phyloP scores from a whole-genome alignment of 331 rosid species.

The Rosa hybrid region DNA sequence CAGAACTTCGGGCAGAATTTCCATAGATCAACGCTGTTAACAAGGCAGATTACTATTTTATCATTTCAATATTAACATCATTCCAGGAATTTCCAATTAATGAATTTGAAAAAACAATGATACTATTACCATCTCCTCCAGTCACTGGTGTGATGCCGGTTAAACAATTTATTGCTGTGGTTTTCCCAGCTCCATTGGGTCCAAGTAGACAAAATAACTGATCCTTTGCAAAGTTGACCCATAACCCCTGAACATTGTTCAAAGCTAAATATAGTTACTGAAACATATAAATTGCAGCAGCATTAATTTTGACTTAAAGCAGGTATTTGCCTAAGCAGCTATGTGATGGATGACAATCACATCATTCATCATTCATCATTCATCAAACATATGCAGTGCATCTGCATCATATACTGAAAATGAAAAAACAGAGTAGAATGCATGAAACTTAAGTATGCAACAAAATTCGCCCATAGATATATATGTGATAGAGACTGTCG shows the following conservation, averaged over 20 bases:
- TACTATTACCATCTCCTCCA: constrained; percentile 71
- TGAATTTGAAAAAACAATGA: constrained; percentile 6
- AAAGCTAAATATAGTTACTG: not conserved
- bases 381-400: not conserved
- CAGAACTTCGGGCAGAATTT: constrained; percentile 61
- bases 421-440: too few species aligned
- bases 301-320: not conserved
- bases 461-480: not conserved
- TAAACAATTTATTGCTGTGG: constrained; percentile 81
- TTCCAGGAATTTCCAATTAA: not conserved
- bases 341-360: not conserved
- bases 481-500: not conserved
- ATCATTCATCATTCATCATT: not conserved
- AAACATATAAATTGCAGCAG: not conserved
- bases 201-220: constrained; percentile 93
- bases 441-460: not conserved
- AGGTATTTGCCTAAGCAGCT: not conserved
- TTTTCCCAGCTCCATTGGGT: constrained; percentile 96
- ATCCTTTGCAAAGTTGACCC: constrained; percentile 80
- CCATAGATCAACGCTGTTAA: constrained; percentile 77
- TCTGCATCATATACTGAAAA: not conserved
- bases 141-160: constrained; percentile 90
- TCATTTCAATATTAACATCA: not conserved
- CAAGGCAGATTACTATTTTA: constrained; percentile 20
- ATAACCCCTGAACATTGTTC: constrained; percentile 66